These are phyloP conservation scores for Orbilia ellipsospora DNA, from an alignment of 2,329 filamentous ascomycete genomes.

Conservation along the genomic window DNA sequence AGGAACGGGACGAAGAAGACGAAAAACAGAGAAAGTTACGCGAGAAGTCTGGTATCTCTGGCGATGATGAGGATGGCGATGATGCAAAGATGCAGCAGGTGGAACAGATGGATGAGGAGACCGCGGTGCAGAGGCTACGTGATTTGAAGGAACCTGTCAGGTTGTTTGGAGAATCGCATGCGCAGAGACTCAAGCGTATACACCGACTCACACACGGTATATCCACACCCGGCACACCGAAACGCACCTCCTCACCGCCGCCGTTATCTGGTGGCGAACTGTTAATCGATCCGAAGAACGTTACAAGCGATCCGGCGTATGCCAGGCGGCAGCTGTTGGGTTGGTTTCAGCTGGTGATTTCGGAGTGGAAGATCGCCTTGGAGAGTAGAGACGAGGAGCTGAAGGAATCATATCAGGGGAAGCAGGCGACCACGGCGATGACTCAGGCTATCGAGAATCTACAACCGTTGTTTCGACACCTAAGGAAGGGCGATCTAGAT, in stretches of 20 bases:
- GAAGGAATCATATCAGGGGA: slow-evolving; percentile 80
- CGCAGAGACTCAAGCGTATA: slow-evolving; percentile 60
- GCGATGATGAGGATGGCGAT: slow-evolving; percentile 59
- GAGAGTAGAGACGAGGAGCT: slow-evolving; percentile 69
- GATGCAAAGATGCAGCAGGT: slow-evolving; percentile 55
- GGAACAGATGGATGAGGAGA: slow-evolving; percentile 77
- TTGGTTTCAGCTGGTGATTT: slow-evolving; percentile 96
- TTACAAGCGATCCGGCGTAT: slow-evolving; percentile 74
- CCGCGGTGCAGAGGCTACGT: slow-evolving; percentile 75
- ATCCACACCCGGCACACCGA: slow-evolving; percentile 20
- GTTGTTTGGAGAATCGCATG: slow-evolving; percentile 85
- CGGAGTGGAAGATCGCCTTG: slow-evolving; percentile 85
- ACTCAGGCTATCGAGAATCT: slow-evolving; percentile 87
- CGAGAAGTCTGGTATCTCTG: slow-evolving; percentile 30
- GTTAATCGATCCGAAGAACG: slow-evolving; percentile 61
- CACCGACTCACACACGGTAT: slow-evolving; percentile 40
- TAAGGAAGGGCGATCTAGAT: slow-evolving; percentile 83
- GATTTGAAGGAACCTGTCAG: slow-evolving; percentile 76
- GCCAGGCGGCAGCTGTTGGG: slow-evolving; percentile 88
- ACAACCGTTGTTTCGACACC: slow-evolving; percentile 86
- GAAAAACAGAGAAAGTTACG: slow-evolving; percentile 64
- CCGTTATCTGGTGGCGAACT: slow-evolving; percentile 68
- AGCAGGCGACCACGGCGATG: slow-evolving; percentile 85
- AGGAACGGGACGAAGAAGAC: slow-evolving; percentile 60
- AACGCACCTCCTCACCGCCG: slow-evolving; percentile 66